Base-by-base conservation (phyloP, 805 yeast species). In the Wickerhamomyces mucosus region DNA sequence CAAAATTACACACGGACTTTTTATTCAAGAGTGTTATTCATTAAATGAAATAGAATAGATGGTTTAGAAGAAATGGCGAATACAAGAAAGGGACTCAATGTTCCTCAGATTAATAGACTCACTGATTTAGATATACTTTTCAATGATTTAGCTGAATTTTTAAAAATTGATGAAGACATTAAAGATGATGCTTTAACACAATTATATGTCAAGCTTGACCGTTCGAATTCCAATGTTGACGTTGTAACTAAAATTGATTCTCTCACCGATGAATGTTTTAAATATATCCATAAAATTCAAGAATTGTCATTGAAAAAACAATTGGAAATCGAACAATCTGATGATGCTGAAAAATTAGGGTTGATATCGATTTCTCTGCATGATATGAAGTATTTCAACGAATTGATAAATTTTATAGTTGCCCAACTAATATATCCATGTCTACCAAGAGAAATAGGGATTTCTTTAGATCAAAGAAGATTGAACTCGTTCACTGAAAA, bases 311-410 rank as follows among this genome's bases (percentile, higher is more conserved):
- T 33, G 3, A 24, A 25, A 8, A 23, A 15, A 20, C 13, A 37
- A 5, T 6, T 13, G 8, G 15, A 19, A 27, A 40, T 36, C 10
- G 28, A 15, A 14, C 14, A 15, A 8, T 15, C 26, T 13, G 11
- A 27, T 3, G 44, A 39, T 23, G 29, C 42, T 3, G 51, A 45
- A 6, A 46, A 40, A 20, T 21, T 37, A 3, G 38, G 48, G 17
- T 36, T 62, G 27, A 40, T 81, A 9, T 61, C 79, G 7, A 77
- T 89, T 12, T 83, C 96, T 0, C 61, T 89, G 8, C 86, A 84
- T 45, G 97, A 92, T 51, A 75, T 89, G 67, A 80, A 76, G 49
- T 67, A 72, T 4, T 69, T 92, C 34, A 78, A 80, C 21, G 69
- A 65, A 15, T 48, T 89, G 27, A 53, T 80, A 14, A 79, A 77